Base-by-base conservation (phyloP, 2,329 filamentous ascomycete species). In the Aspergillus phoenicis region DNA sequence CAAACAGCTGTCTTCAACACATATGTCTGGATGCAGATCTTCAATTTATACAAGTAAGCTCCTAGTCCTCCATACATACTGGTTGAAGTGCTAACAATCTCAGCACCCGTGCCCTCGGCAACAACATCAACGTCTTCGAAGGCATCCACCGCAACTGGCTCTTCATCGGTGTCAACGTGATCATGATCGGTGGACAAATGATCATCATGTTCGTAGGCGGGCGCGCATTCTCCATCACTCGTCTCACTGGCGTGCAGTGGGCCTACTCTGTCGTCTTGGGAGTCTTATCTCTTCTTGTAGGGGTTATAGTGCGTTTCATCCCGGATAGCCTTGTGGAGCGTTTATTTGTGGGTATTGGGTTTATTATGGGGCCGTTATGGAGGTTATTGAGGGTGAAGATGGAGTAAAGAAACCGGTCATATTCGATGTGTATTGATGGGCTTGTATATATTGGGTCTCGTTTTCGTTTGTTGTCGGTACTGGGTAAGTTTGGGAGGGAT, bases 11-110 rank as follows among this genome's bases (percentile, higher is more conserved):
- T 90, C 51, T 90, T 90, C 78, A 90, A 90, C 74, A 86, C 84
- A 0, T 90, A 88, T 67, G 87, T 90, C 2, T 90, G 87, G 87
- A 86, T 90, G 81, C 87, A 90, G 68, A 88, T 90, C 63, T 90
- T 89, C 78, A 89, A 89, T 73, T 82, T 87, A 73, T 84, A 87
- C 77, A 89, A 89, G 71, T 73, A 67, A 52, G 70, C 61, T 26
- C 33, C 47, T n/a, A 7, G 5, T 24, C 28, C 28, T 30, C 28
- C 28, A 30, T 3, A 24, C 13, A 11, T 2, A 5, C 33, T 13
- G 1, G 11, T 36, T 15, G 33, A 13, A 13, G 11, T 36, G 33
- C 33, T 36, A 36, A 36, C 47, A 8, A 20, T 4, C 51, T 11
- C 54, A 75, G 71, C 75, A 87, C 85, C 70, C 82, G 86, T 30